These are phyloP conservation scores for Termitomyces sp. DNA, from an alignment of 768 basidiomycete species.

Conservation along the genomic window DNA sequence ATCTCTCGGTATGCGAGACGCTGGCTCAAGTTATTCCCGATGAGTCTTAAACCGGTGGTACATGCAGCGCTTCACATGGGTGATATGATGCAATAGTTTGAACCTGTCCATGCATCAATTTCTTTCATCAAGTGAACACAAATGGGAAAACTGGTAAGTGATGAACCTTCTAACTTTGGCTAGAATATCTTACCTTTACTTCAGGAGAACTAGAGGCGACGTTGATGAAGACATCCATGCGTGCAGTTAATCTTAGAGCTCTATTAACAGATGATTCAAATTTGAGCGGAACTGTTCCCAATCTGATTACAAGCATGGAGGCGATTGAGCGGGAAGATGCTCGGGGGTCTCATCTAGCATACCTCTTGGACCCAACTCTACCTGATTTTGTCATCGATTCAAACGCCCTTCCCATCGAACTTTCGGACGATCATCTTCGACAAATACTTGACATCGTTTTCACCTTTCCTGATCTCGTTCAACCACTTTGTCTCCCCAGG, in stretches of 20 bases:
- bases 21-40: neutral
- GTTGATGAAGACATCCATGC: neutral
- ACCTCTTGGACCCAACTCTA: neutral
- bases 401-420: neutral
- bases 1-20: too few relatives aligned
- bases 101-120: constrained; percentile 23
- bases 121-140: constrained; percentile 22
- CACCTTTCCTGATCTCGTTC: neutral
- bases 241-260: neutral
- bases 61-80: constrained; percentile 20
- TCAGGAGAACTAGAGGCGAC: neutral
- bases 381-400: neutral
- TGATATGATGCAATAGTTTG: constrained; percentile 15
- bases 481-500: too few relatives aligned
- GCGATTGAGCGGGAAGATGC: neutral
- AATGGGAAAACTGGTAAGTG: constrained; percentile 17
- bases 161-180: too few relatives aligned
- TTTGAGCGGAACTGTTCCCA: neutral
- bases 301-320: neutral
- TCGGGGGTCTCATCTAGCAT: neutral
- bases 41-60: neutral
- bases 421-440: neutral
- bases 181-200: neutral
- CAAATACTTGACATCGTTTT: neutral
- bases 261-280: neutral